Base-by-base conservation (phyloP, 2,329 filamentous ascomycete species). In the Westerdykella ornata region DNA sequence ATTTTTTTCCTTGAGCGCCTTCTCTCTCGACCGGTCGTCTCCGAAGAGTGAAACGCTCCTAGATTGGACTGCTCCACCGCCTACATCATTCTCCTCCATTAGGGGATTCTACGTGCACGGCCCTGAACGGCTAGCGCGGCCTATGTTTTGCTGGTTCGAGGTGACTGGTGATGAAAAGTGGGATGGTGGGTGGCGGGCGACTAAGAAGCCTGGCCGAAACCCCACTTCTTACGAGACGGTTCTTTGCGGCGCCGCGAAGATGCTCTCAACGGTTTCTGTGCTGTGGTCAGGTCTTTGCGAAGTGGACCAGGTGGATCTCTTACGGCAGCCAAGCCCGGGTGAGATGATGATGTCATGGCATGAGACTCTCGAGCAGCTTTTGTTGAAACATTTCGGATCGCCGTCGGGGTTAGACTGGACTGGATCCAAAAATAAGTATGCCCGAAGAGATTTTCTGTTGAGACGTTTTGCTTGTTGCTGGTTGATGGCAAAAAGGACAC, bases 81-180 rank as follows among this genome's bases (percentile, higher is more conserved):
- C 41, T 39, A 37, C 45, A 47, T 47, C 45, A 47, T 47, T 36
- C 36, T 33, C 33, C 16, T 34, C 31, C 19, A 14, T 38, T 33
- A 7, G n/a, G 16, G 30, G 7, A 33, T 33, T 26, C 22, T 11
- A 26, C 8, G 22, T 26, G 22, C 12, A 26, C n/a, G 14, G 4
- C 30, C 30, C 9, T 33, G 13, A 33, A 11, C 22, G 30, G 22
- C 11, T 17, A 33, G 16, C 16, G n/a, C 30, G 6, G 30, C 30
- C 11, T 15, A 33, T 17, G 5, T 14, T 7, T 33, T 13, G 4
- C 30, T 14, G 8, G 7, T 8, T 33, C 13, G 30, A 17, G 30
- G 13, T 5, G n/a, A 11, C 22, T 7, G 30, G 30, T n/a, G 30
- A 33, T 5, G 30, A 33, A 33, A 33, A 33, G 30, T 33, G 30